Evolutionary conservation across 2,329 filamentous ascomycete species (phyloP).

Genomic region (Hymenoscyphus repandus): DNA sequence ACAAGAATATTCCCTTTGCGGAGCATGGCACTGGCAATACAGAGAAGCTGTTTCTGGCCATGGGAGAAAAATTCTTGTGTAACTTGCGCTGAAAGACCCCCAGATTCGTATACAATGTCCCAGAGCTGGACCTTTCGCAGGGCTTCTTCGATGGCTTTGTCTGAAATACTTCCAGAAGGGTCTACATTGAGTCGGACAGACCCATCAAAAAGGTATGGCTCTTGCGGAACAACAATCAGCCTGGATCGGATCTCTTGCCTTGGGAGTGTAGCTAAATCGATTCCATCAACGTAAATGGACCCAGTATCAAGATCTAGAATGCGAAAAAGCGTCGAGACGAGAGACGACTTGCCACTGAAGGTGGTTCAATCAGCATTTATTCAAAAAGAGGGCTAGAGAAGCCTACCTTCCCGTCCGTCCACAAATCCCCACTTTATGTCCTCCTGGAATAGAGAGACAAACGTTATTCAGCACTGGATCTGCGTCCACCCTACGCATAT

Average conservation of each 20-base stretch:
- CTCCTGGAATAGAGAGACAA: conserved; percentile 23
- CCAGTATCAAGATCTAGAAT: conserved; percentile 76
- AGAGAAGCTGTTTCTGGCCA: conserved; percentile 44
- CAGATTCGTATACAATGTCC: conserved; percentile 29
- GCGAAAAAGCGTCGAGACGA: conserved; percentile 43
- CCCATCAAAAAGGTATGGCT: conserved; percentile 37
- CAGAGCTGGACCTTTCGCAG: conserved; percentile 64
- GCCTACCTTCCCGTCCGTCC: conserved; percentile 34
- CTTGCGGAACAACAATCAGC: conserved; percentile 40
- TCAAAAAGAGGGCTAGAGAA: background rate
- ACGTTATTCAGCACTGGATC: conserved; percentile 13
- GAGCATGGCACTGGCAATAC: conserved; percentile 39
- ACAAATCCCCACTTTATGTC: conserved; percentile 46
- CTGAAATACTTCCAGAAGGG: conserved; percentile 26
- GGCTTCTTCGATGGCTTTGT: conserved; percentile 73
- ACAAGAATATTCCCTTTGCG: conserved; percentile 28
- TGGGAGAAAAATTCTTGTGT: conserved; percentile 32
- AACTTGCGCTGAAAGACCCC: conserved; percentile 11
- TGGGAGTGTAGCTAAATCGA: conserved; percentile 36
- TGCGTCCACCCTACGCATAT: background rate
- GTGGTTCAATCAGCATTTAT: background rate
- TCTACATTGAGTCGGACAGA: conserved; percentile 32
- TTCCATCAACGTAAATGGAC: conserved; percentile 37
- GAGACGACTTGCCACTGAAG: conserved; percentile 39
- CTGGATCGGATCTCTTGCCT: conserved; percentile 35